Evolutionary conservation across 208 protist genomes (phyloP).

Genomic region (Leptomonas pyrrhocoris): DNA sequence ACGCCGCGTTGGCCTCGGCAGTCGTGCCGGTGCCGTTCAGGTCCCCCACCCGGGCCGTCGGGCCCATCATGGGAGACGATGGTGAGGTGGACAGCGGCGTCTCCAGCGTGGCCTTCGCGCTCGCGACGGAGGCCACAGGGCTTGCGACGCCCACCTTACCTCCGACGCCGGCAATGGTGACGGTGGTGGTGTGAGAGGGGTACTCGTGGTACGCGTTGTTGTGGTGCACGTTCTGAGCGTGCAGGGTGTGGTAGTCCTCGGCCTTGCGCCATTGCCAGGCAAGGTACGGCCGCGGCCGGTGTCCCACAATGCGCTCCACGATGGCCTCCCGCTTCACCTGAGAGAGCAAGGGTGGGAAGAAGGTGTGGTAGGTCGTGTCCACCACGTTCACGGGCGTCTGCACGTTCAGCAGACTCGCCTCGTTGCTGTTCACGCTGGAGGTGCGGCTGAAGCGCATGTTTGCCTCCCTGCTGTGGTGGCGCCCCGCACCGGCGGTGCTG

Average conservation of each 20-base stretch:
- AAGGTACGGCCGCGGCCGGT: conserved; percentile 36
- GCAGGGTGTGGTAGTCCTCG: conserved; percentile 32
- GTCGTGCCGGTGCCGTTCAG: not conserved
- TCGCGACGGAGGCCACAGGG: too few relatives aligned
- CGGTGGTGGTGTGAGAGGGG: not conserved
- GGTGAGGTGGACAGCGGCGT: conserved; percentile 11
- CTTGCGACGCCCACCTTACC: too few relatives aligned
- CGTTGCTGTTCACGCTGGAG: conserved; percentile 14
- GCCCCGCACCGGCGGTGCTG: not conserved
- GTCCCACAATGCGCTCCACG: conserved; percentile 40
- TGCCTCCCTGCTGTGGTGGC: not conserved
- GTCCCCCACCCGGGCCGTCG: not conserved
- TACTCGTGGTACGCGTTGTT: conserved; percentile 33
- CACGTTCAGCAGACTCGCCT: conserved; percentile 2
- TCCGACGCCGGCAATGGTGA: not conserved
- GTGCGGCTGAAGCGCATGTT: conserved; percentile 1
- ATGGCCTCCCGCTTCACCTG: conserved; percentile 26
- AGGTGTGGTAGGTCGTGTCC: conserved; percentile 57
- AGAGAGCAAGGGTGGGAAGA: conserved; percentile 48
- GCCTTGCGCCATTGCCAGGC: conserved; percentile 49
- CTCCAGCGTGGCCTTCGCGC: not conserved
- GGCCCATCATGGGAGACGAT: conserved; percentile 9
- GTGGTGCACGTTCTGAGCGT: conserved; percentile 31
- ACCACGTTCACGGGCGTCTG: conserved; percentile 33
- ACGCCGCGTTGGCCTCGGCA: not conserved